These are phyloP conservation scores for Pyronema omphalodes DNA, from an alignment of 495 filamentous ascomycete species.

Conservation along the genomic window DNA sequence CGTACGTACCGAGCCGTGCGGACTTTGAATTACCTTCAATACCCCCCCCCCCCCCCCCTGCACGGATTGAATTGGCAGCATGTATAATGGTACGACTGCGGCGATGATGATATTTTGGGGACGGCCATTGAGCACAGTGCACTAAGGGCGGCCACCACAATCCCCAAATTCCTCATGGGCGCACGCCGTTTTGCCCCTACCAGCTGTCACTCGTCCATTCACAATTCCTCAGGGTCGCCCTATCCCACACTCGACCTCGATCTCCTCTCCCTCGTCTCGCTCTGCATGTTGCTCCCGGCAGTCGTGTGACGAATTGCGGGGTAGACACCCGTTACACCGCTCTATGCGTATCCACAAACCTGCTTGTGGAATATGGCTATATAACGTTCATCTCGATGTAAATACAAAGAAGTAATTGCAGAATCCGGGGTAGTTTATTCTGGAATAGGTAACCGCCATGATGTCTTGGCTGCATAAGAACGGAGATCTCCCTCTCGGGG, in stretches of 20 bases:
- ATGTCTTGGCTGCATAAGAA: not conserved
- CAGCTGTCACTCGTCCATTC: too few relatives aligned
- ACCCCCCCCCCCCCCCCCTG: not conserved
- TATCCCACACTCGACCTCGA: too few relatives aligned
- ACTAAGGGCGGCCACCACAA: too few relatives aligned
- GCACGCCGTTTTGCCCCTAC: too few relatives aligned
- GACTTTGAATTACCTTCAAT: not conserved
- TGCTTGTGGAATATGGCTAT: not conserved
- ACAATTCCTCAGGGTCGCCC: too few relatives aligned
- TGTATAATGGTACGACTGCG: too few relatives aligned
- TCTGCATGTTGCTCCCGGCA: not conserved
- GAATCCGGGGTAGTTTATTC: not conserved
- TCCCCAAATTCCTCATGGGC: too few relatives aligned
- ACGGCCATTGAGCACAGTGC: too few relatives aligned
- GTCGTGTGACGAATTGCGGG: constrained; percentile 8
- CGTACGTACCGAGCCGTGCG: not conserved
- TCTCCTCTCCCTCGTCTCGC: too few relatives aligned
- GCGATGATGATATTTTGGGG: too few relatives aligned
- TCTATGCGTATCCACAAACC: not conserved
- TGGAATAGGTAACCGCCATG: not conserved
- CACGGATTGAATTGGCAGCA: not conserved
- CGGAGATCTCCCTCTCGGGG: too few relatives aligned
- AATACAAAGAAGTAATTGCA: not conserved
- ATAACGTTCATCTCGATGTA: not conserved
- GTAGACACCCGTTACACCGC: not conserved